Evolutionary conservation across 75 land plant genomes (phyloP).

Genomic region (Isoetes taiwanensis): DNA sequence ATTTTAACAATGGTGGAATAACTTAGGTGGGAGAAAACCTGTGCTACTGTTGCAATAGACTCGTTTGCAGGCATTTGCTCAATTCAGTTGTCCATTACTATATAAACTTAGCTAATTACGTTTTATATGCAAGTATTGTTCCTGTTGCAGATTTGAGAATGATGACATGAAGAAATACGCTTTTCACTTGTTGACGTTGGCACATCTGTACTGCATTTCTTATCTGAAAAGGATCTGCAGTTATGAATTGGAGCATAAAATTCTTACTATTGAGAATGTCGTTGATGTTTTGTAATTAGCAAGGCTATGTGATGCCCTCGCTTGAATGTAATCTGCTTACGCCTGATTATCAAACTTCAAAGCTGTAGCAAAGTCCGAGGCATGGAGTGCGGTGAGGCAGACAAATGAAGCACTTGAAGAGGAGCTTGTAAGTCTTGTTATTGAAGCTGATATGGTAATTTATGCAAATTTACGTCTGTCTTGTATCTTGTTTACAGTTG

Average conservation of each 20-base stretch:
- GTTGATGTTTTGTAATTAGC: slow-evolving; percentile 72
- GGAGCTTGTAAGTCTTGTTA: slow-evolving; percentile 56
- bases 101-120: too few relatives aligned
- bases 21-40: too few relatives aligned
- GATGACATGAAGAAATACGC: slow-evolving; percentile 61
- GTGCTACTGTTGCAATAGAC: too few relatives aligned
- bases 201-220: slow-evolving; percentile 53
- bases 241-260: slow-evolving; percentile 30
- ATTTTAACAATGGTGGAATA: too few relatives aligned
- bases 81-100: too few relatives aligned
- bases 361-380: slow-evolving; percentile 52
- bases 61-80: too few relatives aligned
- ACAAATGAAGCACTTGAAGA: slow-evolving; percentile 56
- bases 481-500: too few relatives aligned
- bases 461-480: too few relatives aligned
- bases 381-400: slow-evolving; percentile 80
- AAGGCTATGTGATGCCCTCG: slow-evolving; percentile 70
- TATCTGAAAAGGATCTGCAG: slow-evolving; percentile 47
- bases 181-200: slow-evolving; percentile 54
- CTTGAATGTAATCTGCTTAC: slow-evolving; percentile 48
- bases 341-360: slow-evolving; percentile 60
- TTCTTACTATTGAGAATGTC: slow-evolving; percentile 62
- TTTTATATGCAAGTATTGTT: too few relatives aligned
- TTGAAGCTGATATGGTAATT: slow-evolving; percentile 78
- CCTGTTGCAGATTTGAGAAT: slow-evolving; percentile 64